phyloP scores from a whole-genome alignment of 176 grass and related monocot genomes.

The Oryza meridionalis region DNA sequence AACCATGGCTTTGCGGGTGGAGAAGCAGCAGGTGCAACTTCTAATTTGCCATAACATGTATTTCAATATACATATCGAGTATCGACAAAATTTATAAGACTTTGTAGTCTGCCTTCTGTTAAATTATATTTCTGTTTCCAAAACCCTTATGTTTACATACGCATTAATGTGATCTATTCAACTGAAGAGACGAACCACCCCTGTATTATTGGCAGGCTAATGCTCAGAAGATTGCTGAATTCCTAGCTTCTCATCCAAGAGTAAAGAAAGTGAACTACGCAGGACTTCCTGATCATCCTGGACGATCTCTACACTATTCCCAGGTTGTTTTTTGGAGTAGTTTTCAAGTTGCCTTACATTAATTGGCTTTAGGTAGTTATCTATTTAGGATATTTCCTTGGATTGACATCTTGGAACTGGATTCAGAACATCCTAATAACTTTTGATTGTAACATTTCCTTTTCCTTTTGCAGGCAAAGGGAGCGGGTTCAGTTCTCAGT shows the following conservation, averaged over 20 bases:
- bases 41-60: not conserved
- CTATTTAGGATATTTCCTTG: not conserved
- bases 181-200: not conserved
- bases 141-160: not conserved
- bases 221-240: slow-evolving; percentile 98
- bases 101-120: not conserved
- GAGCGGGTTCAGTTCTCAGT: slow-evolving; percentile 90
- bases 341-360: not conserved
- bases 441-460: not conserved
- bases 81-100: not conserved
- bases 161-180: not conserved
- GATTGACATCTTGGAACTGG: not conserved
- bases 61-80: not conserved
- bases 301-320: slow-evolving; percentile 78
- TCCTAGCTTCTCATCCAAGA: slow-evolving; percentile 82
- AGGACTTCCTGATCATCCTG: slow-evolving; percentile 83
- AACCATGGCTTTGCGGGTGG: slow-evolving; percentile 90
- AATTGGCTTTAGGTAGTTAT: not conserved
- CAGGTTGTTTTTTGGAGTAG: slow-evolving; percentile 48
- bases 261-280: slow-evolving; percentile 90
- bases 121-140: not conserved
- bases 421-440: not conserved
- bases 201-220: slow-evolving; percentile 65
- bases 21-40: slow-evolving; percentile 80
- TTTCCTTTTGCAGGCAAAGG: slow-evolving; percentile 64